Base-by-base conservation (phyloP, 257 asterid species). In the Mitragyna speciosa region DNA sequence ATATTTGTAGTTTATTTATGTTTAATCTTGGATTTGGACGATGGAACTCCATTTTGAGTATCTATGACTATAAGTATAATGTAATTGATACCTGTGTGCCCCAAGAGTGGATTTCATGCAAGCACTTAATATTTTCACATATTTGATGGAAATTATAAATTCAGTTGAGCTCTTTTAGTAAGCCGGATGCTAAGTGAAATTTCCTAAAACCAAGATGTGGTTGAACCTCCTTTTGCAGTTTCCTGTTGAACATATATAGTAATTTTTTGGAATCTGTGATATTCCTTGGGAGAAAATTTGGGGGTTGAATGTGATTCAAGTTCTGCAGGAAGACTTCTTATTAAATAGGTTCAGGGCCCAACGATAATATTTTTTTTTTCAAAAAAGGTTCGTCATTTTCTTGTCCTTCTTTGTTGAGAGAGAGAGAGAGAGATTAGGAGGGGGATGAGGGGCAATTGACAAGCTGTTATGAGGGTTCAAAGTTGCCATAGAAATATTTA, bases 1-100 rank as follows among this genome's bases (percentile, higher is more conserved):
- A 26, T 30, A 4, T 59, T 56, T 51, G 16, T 7, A 56, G n/a
- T 51, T 49, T 52, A 36, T 68, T 8, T 31, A 7, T 76, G 31
- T 36, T 43, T 56, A 28, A 36, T 30, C 19, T 19, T 81, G 84
- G 41, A 33, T 31, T 45, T 68, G 59, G 77, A 68, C 30, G 43
- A 31, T 10, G 6, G 52, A 41, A 67, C 31, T 49, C 73, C 17
- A 28, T 43, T 6, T 67, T 66, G 28, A 54, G 39, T 47, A 24
- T 28, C 12, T 39, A 72, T 72, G 77, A 28, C 5, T 2, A n/a
- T 7, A 2, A 79, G 43, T 36, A 16, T 9, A 28, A 14, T 72
- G 72, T 33, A 15, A 43, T 75, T 28, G 58, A 19, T 73, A 47
- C 43, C 26, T 45, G 48, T 76, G 45, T 30, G 54, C 59, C 58